A percentile compares a stretch with the other conserved stretches of the same genome.
Conservation (phyloP, 1,139 yeast genomes). For the Kodamaea sp. region DNA sequence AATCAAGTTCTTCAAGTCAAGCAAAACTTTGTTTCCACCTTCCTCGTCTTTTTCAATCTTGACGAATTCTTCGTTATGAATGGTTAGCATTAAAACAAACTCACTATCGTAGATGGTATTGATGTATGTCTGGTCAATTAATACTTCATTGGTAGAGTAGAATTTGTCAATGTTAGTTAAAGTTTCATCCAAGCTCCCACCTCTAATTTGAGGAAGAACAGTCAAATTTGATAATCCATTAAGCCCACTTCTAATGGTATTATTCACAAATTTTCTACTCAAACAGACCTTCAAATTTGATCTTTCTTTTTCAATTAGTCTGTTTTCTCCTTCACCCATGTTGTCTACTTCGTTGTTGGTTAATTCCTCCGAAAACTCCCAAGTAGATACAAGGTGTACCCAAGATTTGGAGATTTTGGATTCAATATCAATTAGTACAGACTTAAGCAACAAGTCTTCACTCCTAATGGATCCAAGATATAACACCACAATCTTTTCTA, state of each 20-base stretch:
- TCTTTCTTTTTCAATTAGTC: constrained; percentile 51
- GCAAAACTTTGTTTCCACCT: constrained; percentile 12
- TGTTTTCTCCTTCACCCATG: constrained; percentile 33
- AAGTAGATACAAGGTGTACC: constrained; percentile 58
- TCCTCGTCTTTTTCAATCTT: constrained; percentile 23
- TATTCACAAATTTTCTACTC: constrained; percentile 51
- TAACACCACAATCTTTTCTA: constrained; percentile 48
- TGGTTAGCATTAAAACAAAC: constrained; percentile 54
- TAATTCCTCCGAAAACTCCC: constrained; percentile 61
- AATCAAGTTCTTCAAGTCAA: constrained; percentile 59
- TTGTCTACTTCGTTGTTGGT: constrained; percentile 43
- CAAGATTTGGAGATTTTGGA: constrained; percentile 50
- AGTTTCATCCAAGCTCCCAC: neutral
- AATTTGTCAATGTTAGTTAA: constrained; percentile 16
- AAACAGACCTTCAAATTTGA: constrained; percentile 54
- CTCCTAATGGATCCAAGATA: constrained; percentile 65
- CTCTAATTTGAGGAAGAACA: neutral
- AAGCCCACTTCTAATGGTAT: constrained; percentile 38
- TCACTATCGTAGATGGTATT: constrained; percentile 57
- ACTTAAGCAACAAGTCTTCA: constrained; percentile 63
- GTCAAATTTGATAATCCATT: neutral
- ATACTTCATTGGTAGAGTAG: constrained; percentile 16
- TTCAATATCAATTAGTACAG: constrained; percentile 59
- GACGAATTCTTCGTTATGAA: constrained; percentile 65
- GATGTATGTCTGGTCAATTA: constrained; percentile 19